A percentile compares a stretch with the other conserved stretches of the same genome.
Evolutionary conservation across 2,329 filamentous ascomycete species (phyloP).

Genomic region (Cryphonectria parasitica): DNA sequence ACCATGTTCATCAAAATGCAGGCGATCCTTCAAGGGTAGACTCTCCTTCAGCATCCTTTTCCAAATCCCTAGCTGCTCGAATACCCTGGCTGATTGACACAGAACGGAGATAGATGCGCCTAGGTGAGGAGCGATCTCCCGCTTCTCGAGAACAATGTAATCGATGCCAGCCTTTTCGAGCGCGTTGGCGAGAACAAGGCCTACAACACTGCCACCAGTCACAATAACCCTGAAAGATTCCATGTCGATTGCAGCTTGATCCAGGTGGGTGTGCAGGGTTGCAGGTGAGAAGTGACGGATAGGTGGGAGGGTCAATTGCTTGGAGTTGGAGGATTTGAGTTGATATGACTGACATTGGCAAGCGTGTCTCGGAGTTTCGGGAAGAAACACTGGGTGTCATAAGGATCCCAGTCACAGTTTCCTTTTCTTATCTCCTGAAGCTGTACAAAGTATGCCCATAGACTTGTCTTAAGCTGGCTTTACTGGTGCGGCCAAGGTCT

Average conservation of each 20-base stretch:
- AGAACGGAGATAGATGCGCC: constrained; percentile 29
- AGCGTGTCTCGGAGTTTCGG: neutral
- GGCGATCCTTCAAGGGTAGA: constrained; percentile 16
- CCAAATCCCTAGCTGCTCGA: constrained; percentile 30
- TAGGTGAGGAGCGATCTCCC: constrained; percentile 31
- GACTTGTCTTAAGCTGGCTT: too few relatives aligned
- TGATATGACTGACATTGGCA: neutral
- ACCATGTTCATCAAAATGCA: constrained; percentile 28
- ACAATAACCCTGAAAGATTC: constrained; percentile 28
- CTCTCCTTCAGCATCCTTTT: constrained; percentile 5
- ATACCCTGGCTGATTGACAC: constrained; percentile 17
- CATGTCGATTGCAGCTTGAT: neutral
- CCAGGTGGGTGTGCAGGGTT: neutral
- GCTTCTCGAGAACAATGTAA: constrained; percentile 31
- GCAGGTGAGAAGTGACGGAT: neutral
- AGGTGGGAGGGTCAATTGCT: neutral
- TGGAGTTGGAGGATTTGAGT: neutral
- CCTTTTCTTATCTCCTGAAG: neutral
- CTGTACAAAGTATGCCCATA: neutral
- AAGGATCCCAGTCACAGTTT: neutral
- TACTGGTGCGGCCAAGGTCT: neutral
- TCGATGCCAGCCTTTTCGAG: constrained; percentile 30
- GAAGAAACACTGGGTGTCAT: neutral
- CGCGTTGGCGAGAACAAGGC: constrained; percentile 29
- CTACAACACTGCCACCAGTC: constrained; percentile 30